Evolutionary conservation across 352 stramenopile species (phyloP), one percentile per base, ranked within the genome.

Genomic region (Phytopythium cucurbitacearum): DNA sequence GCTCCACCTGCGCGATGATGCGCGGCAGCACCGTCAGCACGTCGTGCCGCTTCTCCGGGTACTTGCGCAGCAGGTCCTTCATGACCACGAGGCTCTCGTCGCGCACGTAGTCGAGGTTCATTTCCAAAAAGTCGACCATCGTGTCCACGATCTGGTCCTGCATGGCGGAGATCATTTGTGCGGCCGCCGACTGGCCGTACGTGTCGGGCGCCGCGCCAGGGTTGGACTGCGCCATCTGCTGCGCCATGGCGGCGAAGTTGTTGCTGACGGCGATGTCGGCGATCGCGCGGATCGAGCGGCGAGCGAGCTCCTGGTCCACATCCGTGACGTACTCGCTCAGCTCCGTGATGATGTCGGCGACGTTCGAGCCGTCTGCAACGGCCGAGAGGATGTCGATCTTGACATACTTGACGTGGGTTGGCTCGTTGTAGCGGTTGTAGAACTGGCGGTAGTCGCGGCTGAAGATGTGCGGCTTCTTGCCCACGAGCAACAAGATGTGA

Each of bases 341-440:
- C 77, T 99, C 97, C 15, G 80, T 88, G 12, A 99, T 84, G 73
- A 99, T 98, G 47, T 99, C 95, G 7, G 85, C 86, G 5, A 97
- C 94, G 56, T 96, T 99, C 15, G 91, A 73, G 2, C 80, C 80
- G 67, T 98, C 97, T 3, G 96, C 95, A 21, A 99, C 80, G 36
- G 92, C 79, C n/a, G 96, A 87, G 21, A 99, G 68, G 43, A 99
- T 89, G 51, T 96, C 73, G 41, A 99, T 89, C 79, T 99, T 99
- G 47, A 98, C 81, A 66, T 98, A 97, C 70, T 99, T 98, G 57
- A 99, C 95, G 65, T 98, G 85, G 16, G 94, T 98, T 9, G 96
- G 97, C 76, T 99, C 97, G 69, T 98, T 98, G 76, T 99, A 99
- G 50, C 94, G 86, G 51, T 97, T 96, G 74, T 98, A 99, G 61